Percentiles rank a stretch among this genome's conserved stretches.
Conservation (phyloP, 2,329 filamentous ascomycete species). For the Apiospora hydei region DNA sequence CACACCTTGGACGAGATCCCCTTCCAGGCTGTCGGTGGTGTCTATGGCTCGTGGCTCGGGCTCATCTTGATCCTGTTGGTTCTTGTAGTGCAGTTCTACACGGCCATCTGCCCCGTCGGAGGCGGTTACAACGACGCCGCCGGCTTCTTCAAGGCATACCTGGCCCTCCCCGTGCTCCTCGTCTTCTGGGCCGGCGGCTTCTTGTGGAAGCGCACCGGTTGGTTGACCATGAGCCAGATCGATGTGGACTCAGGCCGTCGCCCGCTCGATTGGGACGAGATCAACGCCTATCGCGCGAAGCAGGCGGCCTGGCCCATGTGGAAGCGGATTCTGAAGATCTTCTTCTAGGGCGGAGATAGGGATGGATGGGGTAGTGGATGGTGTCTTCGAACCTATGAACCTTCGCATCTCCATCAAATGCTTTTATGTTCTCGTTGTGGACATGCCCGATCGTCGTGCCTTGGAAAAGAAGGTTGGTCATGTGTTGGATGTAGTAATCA, state of each 20-base stretch:
- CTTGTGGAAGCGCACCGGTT: conserved; percentile 68
- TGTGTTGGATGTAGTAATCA: not conserved
- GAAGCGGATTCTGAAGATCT: conserved; percentile 42
- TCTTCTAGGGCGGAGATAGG: conserved; percentile 40
- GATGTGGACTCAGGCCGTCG: conserved; percentile 72
- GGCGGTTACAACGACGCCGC: conserved; percentile 45
- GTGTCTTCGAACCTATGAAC: not conserved
- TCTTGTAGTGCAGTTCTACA: conserved; percentile 59
- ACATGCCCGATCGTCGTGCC: not conserved
- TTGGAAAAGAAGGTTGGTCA: not conserved
- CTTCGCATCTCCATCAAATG: not conserved
- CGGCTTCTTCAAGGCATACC: conserved; percentile 61
- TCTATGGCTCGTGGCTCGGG: conserved; percentile 71
- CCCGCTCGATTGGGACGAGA: conserved; percentile 67
- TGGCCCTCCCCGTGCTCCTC: conserved; percentile 62
- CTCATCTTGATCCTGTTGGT: conserved; percentile 64
- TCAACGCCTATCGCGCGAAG: conserved; percentile 55
- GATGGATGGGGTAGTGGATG: not conserved
- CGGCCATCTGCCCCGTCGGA: conserved; percentile 47
- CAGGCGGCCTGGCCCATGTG: conserved; percentile 56
- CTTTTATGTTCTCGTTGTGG: not conserved
- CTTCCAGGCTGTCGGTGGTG: conserved; percentile 67
- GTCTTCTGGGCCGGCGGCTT: conserved; percentile 63
- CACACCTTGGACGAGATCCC: conserved; percentile 72
- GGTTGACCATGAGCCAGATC: conserved; percentile 65